Evolutionary conservation across 495 filamentous ascomycete genomes (phyloP).

Genomic region (Bombardia bombarda): DNA sequence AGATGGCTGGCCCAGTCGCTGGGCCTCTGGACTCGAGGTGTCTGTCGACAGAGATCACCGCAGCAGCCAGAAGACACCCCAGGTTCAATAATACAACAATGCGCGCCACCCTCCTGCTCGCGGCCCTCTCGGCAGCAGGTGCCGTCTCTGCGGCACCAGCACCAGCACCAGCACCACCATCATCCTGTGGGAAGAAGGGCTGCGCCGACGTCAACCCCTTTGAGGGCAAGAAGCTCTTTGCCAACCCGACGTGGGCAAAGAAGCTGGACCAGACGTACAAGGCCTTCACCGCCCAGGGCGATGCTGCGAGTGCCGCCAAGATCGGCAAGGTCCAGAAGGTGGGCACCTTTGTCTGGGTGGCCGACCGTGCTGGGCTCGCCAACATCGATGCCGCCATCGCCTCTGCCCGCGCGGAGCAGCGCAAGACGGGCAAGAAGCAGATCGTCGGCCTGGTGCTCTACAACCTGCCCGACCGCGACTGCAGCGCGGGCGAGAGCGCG

Average conservation of each 20-base stretch:
- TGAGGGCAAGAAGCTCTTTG: slow-evolving; percentile 43
- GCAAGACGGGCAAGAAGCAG: slow-evolving; percentile 34
- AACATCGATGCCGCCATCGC: slow-evolving; percentile 42
- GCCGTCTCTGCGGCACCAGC: slow-evolving; percentile 2
- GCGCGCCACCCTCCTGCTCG: slow-evolving; percentile 4
- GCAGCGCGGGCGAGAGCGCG: slow-evolving; percentile 51
- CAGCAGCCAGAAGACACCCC: too few species aligned
- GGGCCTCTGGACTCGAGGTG: too few species aligned
- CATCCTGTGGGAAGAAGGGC: background rate
- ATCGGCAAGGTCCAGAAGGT: slow-evolving; percentile 40
- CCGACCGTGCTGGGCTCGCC: slow-evolving; percentile 20
- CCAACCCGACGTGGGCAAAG: slow-evolving; percentile 44
- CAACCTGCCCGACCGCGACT: slow-evolving; percentile 60
- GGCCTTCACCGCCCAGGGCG: slow-evolving; percentile 33
- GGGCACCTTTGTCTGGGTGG: slow-evolving; percentile 50
- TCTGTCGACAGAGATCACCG: too few species aligned
- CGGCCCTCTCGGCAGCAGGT: slow-evolving; percentile 6
- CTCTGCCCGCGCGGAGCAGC: slow-evolving; percentile 37
- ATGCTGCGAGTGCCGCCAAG: slow-evolving; percentile 25
- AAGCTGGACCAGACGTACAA: slow-evolving; percentile 41
- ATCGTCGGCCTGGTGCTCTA: slow-evolving; percentile 51
- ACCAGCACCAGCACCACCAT: too few species aligned
- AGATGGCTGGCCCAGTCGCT: background rate
- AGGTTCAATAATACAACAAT: background rate
- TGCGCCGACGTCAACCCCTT: slow-evolving; percentile 36